Evolutionary conservation across 345 rosid genomes (phyloP).

Genomic region (Aethionema arabicum): DNA sequence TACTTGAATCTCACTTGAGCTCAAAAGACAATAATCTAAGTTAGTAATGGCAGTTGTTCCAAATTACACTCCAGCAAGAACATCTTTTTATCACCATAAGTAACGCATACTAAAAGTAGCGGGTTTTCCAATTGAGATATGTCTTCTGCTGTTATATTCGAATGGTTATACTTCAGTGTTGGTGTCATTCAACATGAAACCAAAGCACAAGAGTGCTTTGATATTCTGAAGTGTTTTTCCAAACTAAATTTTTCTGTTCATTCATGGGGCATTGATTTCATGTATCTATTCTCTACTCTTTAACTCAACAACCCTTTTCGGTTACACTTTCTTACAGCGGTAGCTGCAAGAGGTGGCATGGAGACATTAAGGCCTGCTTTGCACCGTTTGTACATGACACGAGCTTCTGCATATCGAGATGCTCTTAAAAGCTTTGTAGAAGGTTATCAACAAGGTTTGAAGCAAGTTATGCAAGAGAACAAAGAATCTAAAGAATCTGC

Average conservation of each 20-base stretch:
- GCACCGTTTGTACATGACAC: constrained; percentile 86
- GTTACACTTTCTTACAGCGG: constrained; percentile 43
- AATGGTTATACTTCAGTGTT: background rate
- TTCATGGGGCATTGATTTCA: background rate
- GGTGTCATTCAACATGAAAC: background rate
- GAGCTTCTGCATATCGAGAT: constrained; percentile 82
- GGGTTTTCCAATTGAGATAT: background rate
- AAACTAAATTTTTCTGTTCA: background rate
- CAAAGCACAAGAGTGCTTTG: background rate
- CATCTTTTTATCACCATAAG: constrained; percentile 1
- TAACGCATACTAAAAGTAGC: constrained; percentile 6
- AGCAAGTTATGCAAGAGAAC: constrained; percentile 62
- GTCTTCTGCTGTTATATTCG: background rate
- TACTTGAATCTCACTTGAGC: background rate
- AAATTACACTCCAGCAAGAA: background rate
- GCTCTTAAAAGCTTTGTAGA: constrained; percentile 66
- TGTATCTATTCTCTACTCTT: background rate
- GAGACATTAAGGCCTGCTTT: constrained; percentile 86
- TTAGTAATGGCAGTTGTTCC: background rate
- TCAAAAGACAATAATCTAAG: background rate
- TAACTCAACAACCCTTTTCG: background rate
- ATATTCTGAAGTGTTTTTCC: constrained; percentile 6
- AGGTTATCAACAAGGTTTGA: constrained; percentile 83
- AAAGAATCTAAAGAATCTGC: constrained; percentile 36
- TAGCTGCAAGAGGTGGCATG: constrained; percentile 94